Conservation (phyloP, 1,284 basidiomycete genomes). For the Coniferiporia sulphurascens region DNA sequence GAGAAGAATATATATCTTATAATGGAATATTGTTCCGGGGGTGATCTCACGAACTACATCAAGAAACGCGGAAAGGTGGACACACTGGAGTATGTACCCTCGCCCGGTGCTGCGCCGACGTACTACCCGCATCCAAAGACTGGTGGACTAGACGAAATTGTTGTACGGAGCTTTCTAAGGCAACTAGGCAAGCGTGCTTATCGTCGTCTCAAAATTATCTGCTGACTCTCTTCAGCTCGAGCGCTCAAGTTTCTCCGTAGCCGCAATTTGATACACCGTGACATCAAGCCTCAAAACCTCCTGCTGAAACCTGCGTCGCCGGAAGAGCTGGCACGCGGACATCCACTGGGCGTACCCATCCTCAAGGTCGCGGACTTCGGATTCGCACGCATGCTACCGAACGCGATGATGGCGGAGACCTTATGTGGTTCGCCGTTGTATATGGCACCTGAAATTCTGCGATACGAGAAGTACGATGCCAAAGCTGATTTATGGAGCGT, state of each 20-base stretch:
- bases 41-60: constrained; percentile 95
- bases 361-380: constrained; percentile 98
- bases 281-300: constrained; percentile 98
- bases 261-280: constrained; percentile 90
- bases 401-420: constrained; percentile 94
- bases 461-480: constrained; percentile 97
- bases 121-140: constrained; percentile 89
- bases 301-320: constrained; percentile 81
- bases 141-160: constrained; percentile 88
- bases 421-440: constrained; percentile 99
- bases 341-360: constrained; percentile 89
- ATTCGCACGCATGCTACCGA: constrained; percentile 90
- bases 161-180: constrained; percentile 88
- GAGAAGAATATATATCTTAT: constrained; percentile 95
- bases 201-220: constrained; percentile 2
- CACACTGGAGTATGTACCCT: constrained; percentile 74
- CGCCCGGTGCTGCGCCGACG: constrained; percentile 60
- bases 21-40: constrained; percentile 96
- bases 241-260: constrained; percentile 91
- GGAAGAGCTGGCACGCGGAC: constrained; percentile 77
- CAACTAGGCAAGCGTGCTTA: constrained; percentile 68
- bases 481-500: constrained; percentile 99
- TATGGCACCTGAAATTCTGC: constrained; percentile 98
- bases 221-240: constrained; percentile 50
- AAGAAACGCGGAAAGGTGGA: constrained; percentile 88